Conservation (phyloP, 257 asterid genomes). For the Mitragyna speciosa region DNA sequence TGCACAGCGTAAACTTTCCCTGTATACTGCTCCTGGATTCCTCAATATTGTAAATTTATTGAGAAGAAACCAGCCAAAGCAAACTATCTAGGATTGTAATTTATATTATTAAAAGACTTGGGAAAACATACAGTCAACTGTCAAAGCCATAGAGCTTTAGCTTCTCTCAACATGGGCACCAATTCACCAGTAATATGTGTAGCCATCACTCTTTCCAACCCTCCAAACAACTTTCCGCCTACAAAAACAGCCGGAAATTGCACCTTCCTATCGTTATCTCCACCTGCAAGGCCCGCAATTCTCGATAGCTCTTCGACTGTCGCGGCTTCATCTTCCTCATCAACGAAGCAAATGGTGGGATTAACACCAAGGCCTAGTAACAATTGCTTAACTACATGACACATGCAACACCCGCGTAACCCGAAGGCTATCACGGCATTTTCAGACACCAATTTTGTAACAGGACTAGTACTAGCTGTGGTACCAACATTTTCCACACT, state of each 20-base stretch:
- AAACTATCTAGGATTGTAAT: background rate
- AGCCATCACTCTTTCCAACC: slow-evolving; percentile 67
- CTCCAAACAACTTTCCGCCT: slow-evolving; percentile 80
- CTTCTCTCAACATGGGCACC: slow-evolving; percentile 69
- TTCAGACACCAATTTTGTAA: slow-evolving; percentile 45
- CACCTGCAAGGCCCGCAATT: background rate
- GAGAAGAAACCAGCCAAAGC: background rate
- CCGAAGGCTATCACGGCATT: slow-evolving; percentile 70
- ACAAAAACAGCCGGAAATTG: slow-evolving; percentile 72
- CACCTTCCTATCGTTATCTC: slow-evolving; percentile 13
- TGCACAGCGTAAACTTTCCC: too few relatives aligned
- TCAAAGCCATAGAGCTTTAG: slow-evolving; percentile 86
- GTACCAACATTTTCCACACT: background rate
- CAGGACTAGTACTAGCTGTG: background rate
- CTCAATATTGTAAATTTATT: background rate
- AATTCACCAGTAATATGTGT: slow-evolving; percentile 80
- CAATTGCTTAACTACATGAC: slow-evolving; percentile 66
- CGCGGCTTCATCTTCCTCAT: slow-evolving; percentile 45
- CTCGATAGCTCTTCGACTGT: slow-evolving; percentile 29
- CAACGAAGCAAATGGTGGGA: slow-evolving; percentile 52
- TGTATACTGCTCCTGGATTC: background rate
- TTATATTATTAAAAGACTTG: background rate
- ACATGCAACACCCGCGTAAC: slow-evolving; percentile 76
- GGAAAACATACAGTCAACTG: slow-evolving; percentile 6
- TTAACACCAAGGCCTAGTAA: slow-evolving; percentile 70